These are phyloP conservation scores for Vitis amurensis DNA, from an alignment of 164 flowering plant species.

Conservation along the genomic window DNA sequence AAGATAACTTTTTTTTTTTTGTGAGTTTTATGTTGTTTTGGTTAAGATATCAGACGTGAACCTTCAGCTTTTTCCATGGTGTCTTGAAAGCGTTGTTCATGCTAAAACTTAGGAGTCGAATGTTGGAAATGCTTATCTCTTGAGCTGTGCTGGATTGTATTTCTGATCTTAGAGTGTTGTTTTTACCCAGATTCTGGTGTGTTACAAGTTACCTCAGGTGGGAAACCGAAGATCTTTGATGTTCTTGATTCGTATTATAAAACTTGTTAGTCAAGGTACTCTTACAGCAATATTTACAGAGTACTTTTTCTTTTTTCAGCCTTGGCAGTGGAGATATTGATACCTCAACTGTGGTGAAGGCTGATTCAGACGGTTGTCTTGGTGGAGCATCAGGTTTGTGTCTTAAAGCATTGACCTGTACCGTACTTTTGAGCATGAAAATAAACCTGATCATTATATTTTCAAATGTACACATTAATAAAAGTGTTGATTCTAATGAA, in stretches of 20 bases:
- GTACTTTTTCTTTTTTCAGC: constrained; percentile 32
- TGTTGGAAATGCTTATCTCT: background rate
- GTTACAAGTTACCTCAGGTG: constrained; percentile 84
- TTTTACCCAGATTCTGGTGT: constrained; percentile 77
- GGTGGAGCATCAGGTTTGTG: constrained; percentile 79
- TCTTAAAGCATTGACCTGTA: background rate
- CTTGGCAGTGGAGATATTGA: constrained; percentile 98
- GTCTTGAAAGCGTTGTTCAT: too few relatives aligned
- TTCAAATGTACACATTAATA: too few relatives aligned
- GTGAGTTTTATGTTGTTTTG: too few relatives aligned
- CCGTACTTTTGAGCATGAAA: background rate
- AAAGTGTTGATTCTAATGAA: too few relatives aligned
- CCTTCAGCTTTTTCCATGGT: too few relatives aligned
- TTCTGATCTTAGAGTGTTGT: background rate
- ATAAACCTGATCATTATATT: too few relatives aligned
- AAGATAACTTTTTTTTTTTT: too few relatives aligned
- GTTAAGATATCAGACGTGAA: too few relatives aligned
- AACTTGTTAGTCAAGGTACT: background rate
- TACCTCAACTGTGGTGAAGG: constrained; percentile 83
- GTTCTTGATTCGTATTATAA: constrained; percentile 76
- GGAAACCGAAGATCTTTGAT: constrained; percentile 87
- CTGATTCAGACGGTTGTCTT: constrained; percentile 73
- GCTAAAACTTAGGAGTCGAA: too few relatives aligned
- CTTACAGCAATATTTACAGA: background rate
- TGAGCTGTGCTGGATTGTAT: background rate